Evolutionary conservation across 116 monocot genomes (phyloP).

Genomic region (Iris pallida): DNA sequence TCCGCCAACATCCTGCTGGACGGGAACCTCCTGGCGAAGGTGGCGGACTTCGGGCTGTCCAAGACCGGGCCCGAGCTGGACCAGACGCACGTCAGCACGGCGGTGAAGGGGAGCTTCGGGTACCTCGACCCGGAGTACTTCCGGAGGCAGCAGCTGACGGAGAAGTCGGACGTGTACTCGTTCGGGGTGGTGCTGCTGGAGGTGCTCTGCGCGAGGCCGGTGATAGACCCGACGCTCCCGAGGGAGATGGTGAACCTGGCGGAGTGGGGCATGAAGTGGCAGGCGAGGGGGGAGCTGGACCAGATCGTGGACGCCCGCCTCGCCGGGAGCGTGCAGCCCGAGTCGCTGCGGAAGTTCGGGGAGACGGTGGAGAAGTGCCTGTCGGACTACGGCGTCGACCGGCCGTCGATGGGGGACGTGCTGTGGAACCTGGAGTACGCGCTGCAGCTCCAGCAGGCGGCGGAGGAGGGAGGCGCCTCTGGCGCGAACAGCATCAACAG

Average conservation of each 20-base stretch:
- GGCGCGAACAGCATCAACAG: constrained; percentile 32
- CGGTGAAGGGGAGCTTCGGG: constrained; percentile 66
- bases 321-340: constrained; percentile 29
- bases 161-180: constrained; percentile 67
- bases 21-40: constrained; percentile 52
- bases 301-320: constrained; percentile 37
- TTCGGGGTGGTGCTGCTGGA: constrained; percentile 73
- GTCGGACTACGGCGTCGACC: constrained; percentile 43
- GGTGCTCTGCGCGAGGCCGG: constrained; percentile 54
- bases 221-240: constrained; percentile 50
- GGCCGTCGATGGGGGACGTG: constrained; percentile 58
- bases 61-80: constrained; percentile 62
- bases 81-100: constrained; percentile 64
- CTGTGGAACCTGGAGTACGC: constrained; percentile 64
- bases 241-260: constrained; percentile 66
- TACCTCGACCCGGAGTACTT: constrained; percentile 72
- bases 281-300: constrained; percentile 33
- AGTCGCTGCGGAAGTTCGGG: constrained; percentile 47
- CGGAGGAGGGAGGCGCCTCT: constrained; percentile 11
- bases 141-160: constrained; percentile 49
- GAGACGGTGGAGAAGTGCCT: constrained; percentile 50
- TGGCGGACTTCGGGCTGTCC: constrained; percentile 59
- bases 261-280: constrained; percentile 54
- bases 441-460: constrained; percentile 46
- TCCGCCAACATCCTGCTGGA: constrained; percentile 67